Evolutionary conservation across 2,329 filamentous ascomycete genomes (phyloP).

Genomic region (Catunica adiposa): DNA sequence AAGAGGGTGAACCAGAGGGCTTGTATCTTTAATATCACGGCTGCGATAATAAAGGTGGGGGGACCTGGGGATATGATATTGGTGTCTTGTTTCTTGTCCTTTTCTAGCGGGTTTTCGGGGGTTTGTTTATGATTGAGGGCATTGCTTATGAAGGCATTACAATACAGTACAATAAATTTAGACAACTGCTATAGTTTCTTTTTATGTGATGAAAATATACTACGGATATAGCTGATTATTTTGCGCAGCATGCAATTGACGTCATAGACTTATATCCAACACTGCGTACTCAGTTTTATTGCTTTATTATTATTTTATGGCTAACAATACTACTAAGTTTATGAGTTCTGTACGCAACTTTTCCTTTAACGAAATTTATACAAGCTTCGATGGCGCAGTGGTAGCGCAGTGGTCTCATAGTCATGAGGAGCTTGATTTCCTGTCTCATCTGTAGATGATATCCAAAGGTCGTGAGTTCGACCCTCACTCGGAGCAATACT

Average conservation of each 20-base stretch:
- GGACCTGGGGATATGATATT: not conserved
- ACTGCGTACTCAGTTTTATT: no score
- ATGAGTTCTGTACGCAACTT: no score
- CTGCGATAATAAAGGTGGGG: no score
- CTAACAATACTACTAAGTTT: no score
- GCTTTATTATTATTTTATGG: no score
- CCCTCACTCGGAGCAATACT: constrained; percentile 14
- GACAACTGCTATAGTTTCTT: not conserved
- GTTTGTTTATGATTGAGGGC: not conserved
- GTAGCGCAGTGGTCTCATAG: constrained; percentile 15
- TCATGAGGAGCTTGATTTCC: constrained; percentile 14
- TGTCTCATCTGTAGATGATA: constrained; percentile 2
- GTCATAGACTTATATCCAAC: no score
- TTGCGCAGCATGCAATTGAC: no score
- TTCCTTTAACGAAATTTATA: not conserved
- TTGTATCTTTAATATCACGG: constrained; percentile 66
- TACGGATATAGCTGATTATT: no score
- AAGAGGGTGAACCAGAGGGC: constrained; percentile 93
- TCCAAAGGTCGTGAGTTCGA: constrained; percentile 16
- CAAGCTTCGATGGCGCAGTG: constrained; percentile 15
- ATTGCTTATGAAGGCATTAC: not conserved
- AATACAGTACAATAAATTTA: constrained; percentile 4
- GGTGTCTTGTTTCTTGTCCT: not conserved
- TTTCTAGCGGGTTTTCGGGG: constrained; percentile 3
- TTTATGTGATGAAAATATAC: no score